Conservation (phyloP, 805 yeast species). For the Saccharomycopsis guyanensis region DNA sequence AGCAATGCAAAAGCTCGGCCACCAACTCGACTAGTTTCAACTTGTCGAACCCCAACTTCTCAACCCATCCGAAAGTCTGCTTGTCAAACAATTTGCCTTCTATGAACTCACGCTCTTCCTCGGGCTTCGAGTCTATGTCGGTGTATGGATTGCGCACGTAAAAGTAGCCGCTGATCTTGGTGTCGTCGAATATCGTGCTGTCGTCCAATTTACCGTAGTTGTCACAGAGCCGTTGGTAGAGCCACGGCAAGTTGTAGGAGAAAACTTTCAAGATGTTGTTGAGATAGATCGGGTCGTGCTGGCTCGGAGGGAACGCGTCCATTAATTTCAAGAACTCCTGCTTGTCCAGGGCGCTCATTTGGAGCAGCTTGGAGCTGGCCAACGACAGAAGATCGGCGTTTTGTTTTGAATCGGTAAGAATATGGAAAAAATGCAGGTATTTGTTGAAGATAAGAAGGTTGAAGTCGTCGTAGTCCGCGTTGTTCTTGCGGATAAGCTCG, state of each 20-base stretch:
- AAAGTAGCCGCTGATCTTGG: constrained; percentile 7
- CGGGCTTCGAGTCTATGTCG: not conserved
- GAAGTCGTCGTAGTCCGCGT: constrained; percentile 87
- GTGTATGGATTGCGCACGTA: constrained; percentile 12
- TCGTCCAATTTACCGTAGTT: constrained; percentile 6
- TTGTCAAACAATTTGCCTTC: constrained; percentile 9
- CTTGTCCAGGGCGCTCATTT: not conserved
- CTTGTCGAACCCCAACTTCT: constrained; percentile 69
- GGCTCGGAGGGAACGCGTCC: constrained; percentile 89
- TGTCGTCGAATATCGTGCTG: constrained; percentile 5
- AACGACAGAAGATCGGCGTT: not conserved
- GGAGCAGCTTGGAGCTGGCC: not conserved
- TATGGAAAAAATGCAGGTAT: not conserved
- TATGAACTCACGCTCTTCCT: not conserved
- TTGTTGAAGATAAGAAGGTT: constrained; percentile 29
- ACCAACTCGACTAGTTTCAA: constrained; percentile 86
- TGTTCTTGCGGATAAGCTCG: constrained; percentile 90
- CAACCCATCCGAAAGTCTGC: constrained; percentile 20
- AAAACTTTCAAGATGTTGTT: constrained; percentile 79
- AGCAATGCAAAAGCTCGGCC: constrained; percentile 92
- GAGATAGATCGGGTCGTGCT: constrained; percentile 86
- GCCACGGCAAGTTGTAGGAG: constrained; percentile 55
- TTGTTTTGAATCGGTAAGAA: constrained; percentile 1
- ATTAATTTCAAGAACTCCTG: constrained; percentile 27
- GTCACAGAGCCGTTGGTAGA: constrained; percentile 45